Base-by-base conservation (phyloP, 2,329 filamentous ascomycete genomes). In the Fusarium sp. region DNA sequence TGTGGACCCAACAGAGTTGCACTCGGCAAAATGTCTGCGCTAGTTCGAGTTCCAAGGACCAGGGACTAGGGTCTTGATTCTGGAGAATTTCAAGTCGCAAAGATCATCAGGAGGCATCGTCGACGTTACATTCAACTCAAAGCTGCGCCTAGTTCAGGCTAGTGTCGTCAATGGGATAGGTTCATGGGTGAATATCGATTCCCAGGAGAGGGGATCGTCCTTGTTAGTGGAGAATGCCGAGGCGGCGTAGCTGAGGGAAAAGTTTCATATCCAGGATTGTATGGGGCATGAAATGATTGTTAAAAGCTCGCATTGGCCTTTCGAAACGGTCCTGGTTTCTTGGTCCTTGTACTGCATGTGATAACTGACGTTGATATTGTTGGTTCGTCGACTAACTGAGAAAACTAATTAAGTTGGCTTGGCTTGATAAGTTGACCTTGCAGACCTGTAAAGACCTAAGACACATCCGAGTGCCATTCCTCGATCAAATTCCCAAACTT, bases 61-160 rank as follows among this genome's bases (percentile, higher is more conserved):
- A 7, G 22, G 36, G 22, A 17, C 24, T n/a, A 42, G 26, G 40
- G 34, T 3, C 34, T 36, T 17, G 34, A n/a, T 17, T 36, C 15
- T 17, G 21, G 21, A 15, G 21, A 24, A 8, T 15, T 21, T 43
- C 5, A 14, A 24, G 21, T 15, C 8, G 21, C 7, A 15, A n/a
- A 14, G 56, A 59, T 59, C 56, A 54, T 21, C 56, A 59, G 49
- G 40, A 46, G 31, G 21, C 21, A 45, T 46, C 26, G 22, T 36
- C 36, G 19, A 34, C 22, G 49, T 63, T 36, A 14, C 66, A 56
- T 70, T 10, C 44, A 28, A 19, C 61, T 65, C 36, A 65, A 34
- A 15, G 7, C 19, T 65, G 46, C 47, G 62, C 53, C 61, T 42
- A 34, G 22, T 44, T 26, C 15, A n/a, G 15, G 42, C 13, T 15